phyloP scores from a whole-genome alignment of 345 rosid genomes.

The sweet orange (Citrus sinensis) region DVS_A1.0 CM039162.1:30354501-30355000 shows the following conservation, averaged over 20 bases:
- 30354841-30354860: background rate
- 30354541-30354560: background rate
- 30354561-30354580: background rate
- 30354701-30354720: too few relatives aligned
- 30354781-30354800: slow-evolving; percentile 1
- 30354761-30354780: slow-evolving; percentile 27
- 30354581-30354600: background rate
- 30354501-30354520: background rate
- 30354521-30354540: background rate
- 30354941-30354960: slow-evolving; percentile 95
- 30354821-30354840: background rate
- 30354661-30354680: background rate
- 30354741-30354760: background rate
- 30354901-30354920: slow-evolving; percentile 98
- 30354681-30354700: background rate
- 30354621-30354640: background rate
- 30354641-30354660: background rate
- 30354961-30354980: slow-evolving; percentile 87
- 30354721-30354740: slow-evolving; percentile 6
- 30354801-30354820: background rate
- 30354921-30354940: slow-evolving; percentile 96
- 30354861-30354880: background rate
- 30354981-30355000: slow-evolving; percentile 99
- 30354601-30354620: background rate
- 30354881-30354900: slow-evolving; percentile 78